Base-by-base conservation (phyloP, 371 early-diverging fungal species). In the Haplosporangium sp. region DNA sequence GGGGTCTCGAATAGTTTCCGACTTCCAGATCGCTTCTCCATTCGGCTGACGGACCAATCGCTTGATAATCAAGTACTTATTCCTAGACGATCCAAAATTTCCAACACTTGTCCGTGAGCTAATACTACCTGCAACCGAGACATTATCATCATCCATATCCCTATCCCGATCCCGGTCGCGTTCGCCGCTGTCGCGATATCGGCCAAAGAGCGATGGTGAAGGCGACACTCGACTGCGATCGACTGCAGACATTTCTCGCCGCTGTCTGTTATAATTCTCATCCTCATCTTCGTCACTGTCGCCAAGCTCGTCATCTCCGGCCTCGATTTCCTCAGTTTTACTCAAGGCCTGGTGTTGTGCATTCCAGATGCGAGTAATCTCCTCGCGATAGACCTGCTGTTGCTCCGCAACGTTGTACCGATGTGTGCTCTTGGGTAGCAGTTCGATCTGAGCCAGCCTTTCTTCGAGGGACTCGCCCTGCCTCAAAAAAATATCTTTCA, bases 401-500 rank as follows among this genome's bases (percentile, higher is more conserved):
- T 98, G 98, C 68, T 98, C 98, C 21, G 96, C 93, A 18, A 98
- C 95, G 60, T 94, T 94, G 82, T 95, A 97, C 47, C 94, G 85
- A 80, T 95, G 96, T 0, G 92, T 94, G 75, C 91, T 94, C 82
- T 95, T 95, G 12, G 93, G 94, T 37, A 90, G 75, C 13, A 90
- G 87, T 74, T 94, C 94, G 47, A 94, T 91, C 80, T 95, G 93
- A 18, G 93, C 91, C 81, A 93, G 81, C 74, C 93, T 90, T 62
- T 94, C 93, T 76, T 94, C 92, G 43, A 93, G 89, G 51, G 91
- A 91, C 80, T 95, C 96, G 40, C 95, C 95, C 13, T 95, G 92
- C 38, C 95, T 89, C 80, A 96, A 86, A 69, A 97, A 97, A 64
- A 97, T 96, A 69, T 97, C 98, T 83, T 99, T 99, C 95, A 97